Evolutionary conservation across 2,329 filamentous ascomycete species (phyloP), one percentile per base, ranked within the genome.

Genomic region (Parastagonospora avenae): DNA sequence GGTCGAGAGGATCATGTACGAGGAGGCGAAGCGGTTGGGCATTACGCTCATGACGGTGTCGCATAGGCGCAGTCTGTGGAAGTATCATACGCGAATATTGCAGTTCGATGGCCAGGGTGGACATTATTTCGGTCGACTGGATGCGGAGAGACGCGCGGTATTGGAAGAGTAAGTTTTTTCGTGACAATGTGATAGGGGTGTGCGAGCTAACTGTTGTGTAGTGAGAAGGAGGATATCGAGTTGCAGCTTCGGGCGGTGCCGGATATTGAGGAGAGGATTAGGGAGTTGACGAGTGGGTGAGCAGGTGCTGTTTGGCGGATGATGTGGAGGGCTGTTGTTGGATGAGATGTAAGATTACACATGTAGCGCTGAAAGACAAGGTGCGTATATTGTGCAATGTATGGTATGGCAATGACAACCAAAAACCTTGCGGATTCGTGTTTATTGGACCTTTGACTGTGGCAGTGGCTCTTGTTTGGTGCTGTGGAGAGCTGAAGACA

Each of bases 1-100:
- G 63, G 92, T 92, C 54, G 94, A 99, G 70, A 89, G 91, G 71
- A 83, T 91, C 70, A 97, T 99, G 92, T 99, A 99, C 74, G 93
- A 97, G 64, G 92, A 91, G 48, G 94, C 94, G 43, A 97, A 99
- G 80, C 82, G 84, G 14, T 77, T 97, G 14, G 92, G 91, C 3
- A 94, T 97, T 64, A 97, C 94, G 0, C 82, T 99, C 57, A 97
- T 99, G 91, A 99, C 94, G 0, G 94, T 99, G 19, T 92, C 87
- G 59, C 94, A 99, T 74, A 81, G 94, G 8, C 80, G 92, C 55
- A 96, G 91, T 76, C 75, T 99, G 63, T 99, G 94, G 94, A 92
- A 94, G 74, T 97, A 99, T 73, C 94, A 99, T 74, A 89, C 86
- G 61, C 89, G 88, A 74, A 97, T 99, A 54, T 75, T 99, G 68